Evolutionary conservation across 2,329 filamentous ascomycete species (phyloP), one percentile per base, ranked within the genome.

Genomic region (Claviceps pusilla): DNA sequence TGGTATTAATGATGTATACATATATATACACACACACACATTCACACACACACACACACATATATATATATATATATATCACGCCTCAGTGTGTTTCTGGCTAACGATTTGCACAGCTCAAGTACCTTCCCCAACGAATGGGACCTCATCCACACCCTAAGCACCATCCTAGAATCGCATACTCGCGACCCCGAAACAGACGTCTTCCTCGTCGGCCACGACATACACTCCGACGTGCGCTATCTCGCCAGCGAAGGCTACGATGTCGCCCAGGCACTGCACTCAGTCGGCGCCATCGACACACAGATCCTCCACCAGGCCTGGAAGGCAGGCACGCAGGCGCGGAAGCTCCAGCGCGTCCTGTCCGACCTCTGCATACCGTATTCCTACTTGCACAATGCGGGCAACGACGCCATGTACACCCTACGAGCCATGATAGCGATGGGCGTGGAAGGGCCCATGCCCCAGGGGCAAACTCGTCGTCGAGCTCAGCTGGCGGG

Each of bases 351-450:
- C 2, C 71, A 70, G 0, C 70, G 61, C 6, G 74, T 94, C 14
- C 76, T 95, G 29, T 62, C 68, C 6, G 76, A 84, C 6, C 72
- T 95, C 33, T 78, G 77, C 3, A 78, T 94, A 9, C 61, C 69
- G 0, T 78, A 74, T 46, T 78, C 73, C 67, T 75, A 86, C 60
- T 73, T 91, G n/a, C 89, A 95, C 68, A 95, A 95, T 63, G 89
- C 84, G 0, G 83, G 89, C 1, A 95, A 95, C 59, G 89, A 95
- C 64, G 89, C 89, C 0, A 77, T 82, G 1, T 93, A 86, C 65
- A 91, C 88, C 0, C 69, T 95, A 58, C 82, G 84, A 57, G 84
- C 82, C 7, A 78, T 93, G 74, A 66, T 95, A 7, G 79, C 63
- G 0, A 57, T 71, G 19, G 67, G 65, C 1, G 42, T 68, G 24